These are phyloP conservation scores for Scheffersomyces titani DNA, from an alignment of 1,139 yeast species.

Conservation along the genomic window DNA sequence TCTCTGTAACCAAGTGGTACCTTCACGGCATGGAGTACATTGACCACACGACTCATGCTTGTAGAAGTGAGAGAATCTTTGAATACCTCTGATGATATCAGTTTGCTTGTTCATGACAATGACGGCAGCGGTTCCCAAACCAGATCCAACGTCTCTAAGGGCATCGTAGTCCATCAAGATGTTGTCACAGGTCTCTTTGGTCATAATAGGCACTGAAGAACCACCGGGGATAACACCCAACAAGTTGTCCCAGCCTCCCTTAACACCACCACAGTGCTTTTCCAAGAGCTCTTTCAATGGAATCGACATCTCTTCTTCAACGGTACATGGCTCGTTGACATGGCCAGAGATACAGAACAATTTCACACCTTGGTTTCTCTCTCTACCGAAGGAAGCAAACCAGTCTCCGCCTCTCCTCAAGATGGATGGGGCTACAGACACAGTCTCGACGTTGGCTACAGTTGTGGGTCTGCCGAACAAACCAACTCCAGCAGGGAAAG, in stretches of 20 bases:
- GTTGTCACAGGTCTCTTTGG: conserved; percentile 63
- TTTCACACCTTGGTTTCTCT: conserved; percentile 80
- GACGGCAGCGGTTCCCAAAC: conserved; percentile 90
- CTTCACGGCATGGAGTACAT: conserved; percentile 94
- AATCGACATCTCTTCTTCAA: conserved; percentile 91
- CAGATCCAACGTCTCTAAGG: conserved; percentile 79
- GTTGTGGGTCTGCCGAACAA: conserved; percentile 88
- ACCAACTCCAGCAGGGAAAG: conserved; percentile 93
- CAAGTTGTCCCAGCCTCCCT: conserved; percentile 90
- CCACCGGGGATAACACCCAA: conserved; percentile 89
- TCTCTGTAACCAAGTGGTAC: conserved; percentile 80
- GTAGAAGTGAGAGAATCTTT: conserved; percentile 78
- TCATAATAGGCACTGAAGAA: conserved; percentile 79
- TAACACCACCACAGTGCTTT: conserved; percentile 86
- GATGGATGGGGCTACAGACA: conserved; percentile 85
- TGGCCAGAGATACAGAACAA: conserved; percentile 86
- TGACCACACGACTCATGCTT: conserved; percentile 93
- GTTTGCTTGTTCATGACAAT: conserved; percentile 87
- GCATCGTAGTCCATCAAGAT: conserved; percentile 87
- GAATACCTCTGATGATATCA: conserved; percentile 81
- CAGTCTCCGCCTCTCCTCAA: conserved; percentile 86
- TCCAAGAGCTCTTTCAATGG: conserved; percentile 79
- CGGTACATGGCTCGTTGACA: conserved; percentile 88
- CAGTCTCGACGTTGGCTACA: conserved; percentile 87
- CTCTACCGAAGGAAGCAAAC: conserved; percentile 82